Conservation (phyloP, 495 filamentous ascomycete species). For the Hypoxylon perforatum region DNA sequence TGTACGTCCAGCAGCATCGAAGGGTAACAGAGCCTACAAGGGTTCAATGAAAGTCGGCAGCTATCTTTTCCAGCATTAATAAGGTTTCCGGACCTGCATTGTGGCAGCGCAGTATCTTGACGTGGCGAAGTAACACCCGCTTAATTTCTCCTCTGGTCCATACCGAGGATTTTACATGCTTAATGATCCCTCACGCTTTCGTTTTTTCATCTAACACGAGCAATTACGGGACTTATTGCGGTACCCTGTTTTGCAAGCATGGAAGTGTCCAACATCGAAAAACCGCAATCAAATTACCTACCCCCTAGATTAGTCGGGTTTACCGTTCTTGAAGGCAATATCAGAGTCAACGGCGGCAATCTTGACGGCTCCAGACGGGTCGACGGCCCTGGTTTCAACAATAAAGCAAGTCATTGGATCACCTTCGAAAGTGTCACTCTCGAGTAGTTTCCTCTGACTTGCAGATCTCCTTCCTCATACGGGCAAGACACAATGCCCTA, state of each 20-base stretch:
- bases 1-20: conserved; percentile 12
- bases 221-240: conserved; percentile 6
- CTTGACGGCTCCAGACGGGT: conserved; percentile 25
- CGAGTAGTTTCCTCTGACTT: conserved; percentile 19
- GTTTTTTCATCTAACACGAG: conserved; percentile 29
- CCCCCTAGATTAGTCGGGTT: conserved; percentile 1
- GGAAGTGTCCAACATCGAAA: conserved; percentile 21
- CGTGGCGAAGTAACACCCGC: conserved; percentile 41
- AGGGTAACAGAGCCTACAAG: conserved; percentile 10
- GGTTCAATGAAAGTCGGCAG: conserved; percentile 5
- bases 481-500: conserved; percentile 38
- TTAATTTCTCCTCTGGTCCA: conserved; percentile 16
- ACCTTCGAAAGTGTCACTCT: conserved; percentile 13
- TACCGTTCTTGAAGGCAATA: conserved; percentile 18
- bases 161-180: conserved; percentile 7
- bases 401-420: conserved; percentile 35
- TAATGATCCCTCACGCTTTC: conserved; percentile 17
- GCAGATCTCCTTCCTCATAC: conserved; percentile 40
- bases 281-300: conserved; percentile 10
- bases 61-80: conserved; percentile 11
- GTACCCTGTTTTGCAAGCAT: background rate
- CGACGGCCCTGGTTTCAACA: conserved; percentile 16
- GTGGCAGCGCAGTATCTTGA: conserved; percentile 36
- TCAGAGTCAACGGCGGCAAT: conserved; percentile 17
- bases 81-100: conserved; percentile 45